Conservation (phyloP, 1,284 basidiomycete genomes). For the Marasmius tenuissimus region DNA sequence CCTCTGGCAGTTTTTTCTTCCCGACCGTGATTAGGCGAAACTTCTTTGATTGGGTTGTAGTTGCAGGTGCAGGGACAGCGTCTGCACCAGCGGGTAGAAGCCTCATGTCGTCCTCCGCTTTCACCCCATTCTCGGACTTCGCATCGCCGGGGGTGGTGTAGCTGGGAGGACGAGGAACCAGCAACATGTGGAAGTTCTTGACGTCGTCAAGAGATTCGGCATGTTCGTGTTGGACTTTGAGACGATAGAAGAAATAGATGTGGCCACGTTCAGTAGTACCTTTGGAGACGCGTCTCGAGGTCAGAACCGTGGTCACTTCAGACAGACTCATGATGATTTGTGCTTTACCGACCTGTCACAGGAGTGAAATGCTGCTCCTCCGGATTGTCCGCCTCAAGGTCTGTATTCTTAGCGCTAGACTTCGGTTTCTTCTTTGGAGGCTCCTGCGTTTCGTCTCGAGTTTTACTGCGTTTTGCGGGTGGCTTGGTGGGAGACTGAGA, state of each 20-base stretch:
- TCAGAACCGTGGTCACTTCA: constrained; percentile 7
- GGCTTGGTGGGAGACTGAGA: background rate
- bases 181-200: constrained; percentile 60
- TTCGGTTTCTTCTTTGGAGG: constrained; percentile 26
- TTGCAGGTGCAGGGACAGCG: constrained; percentile 44
- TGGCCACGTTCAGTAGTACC: constrained; percentile 58
- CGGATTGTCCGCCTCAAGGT: constrained; percentile 4
- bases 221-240: constrained; percentile 57
- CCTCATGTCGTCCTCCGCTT: constrained; percentile 34
- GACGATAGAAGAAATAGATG: constrained; percentile 71
- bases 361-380: too few relatives aligned
- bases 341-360: background rate
- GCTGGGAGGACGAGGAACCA: constrained; percentile 53
- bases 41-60: constrained; percentile 34
- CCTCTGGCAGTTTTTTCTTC: constrained; percentile 63
- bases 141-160: constrained; percentile 29
- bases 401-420: constrained; percentile 7
- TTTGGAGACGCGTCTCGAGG: constrained; percentile 24
- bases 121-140: constrained; percentile 13
- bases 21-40: constrained; percentile 60
- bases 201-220: constrained; percentile 59
- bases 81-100: constrained; percentile 44
- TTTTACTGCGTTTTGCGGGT: constrained; percentile 13
- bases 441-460: constrained; percentile 3
- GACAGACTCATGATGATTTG: constrained; percentile 6